Base-by-base conservation (phyloP, 163 green algal species). In the Scenedesmus sp. region DNA sequence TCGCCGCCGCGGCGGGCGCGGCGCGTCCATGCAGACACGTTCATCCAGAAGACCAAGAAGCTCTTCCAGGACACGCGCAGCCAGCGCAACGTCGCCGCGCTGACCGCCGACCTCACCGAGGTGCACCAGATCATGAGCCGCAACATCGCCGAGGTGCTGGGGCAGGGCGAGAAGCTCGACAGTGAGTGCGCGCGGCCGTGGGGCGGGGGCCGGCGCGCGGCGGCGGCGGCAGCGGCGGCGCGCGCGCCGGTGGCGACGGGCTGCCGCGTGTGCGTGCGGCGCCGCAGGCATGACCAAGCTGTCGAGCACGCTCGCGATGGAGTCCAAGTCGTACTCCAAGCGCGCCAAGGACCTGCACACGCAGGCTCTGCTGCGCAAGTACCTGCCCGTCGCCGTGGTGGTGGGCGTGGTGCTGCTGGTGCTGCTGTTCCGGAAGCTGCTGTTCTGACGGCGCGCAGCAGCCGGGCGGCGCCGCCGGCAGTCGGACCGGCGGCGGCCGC, bases 21-120 rank as follows among this genome's bases (percentile, higher is more conserved):
- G 47, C 17, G 47, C 47, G 47, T 56, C 47, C 47, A 2, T 83
- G 62, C 90, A 98, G 95, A 99, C 86, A 99, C 96, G 1, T 99
- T 99, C 83, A 99, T 99, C 69, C 95, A 99, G 79, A 98, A 98
- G 80, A 99, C 96, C 7, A 97, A 96, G 79, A 98, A 98, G 85
- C 87, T 99, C 28, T 99, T 99, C 77, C 70, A 97, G 57, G 97
- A 99, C 85, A 98, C 94, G 0, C 89, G 95, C 28, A 99, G 96
- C 44, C 95, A 99, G 84, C 91, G 97, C 48, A 99, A 99, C 87
- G 82, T 99, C 18, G 83, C 85, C 50, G 96, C 95, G 80, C 86
- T 99, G 31, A 98, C 94, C 71, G 89, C 95, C 2, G 97, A 99
- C 73, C 87, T 99, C n/a, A 85, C 86, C 42, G 96, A 98, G 81